Conservation (phyloP, 495 filamentous ascomycete species). For the Alectoria sarmentosa region DNA sequence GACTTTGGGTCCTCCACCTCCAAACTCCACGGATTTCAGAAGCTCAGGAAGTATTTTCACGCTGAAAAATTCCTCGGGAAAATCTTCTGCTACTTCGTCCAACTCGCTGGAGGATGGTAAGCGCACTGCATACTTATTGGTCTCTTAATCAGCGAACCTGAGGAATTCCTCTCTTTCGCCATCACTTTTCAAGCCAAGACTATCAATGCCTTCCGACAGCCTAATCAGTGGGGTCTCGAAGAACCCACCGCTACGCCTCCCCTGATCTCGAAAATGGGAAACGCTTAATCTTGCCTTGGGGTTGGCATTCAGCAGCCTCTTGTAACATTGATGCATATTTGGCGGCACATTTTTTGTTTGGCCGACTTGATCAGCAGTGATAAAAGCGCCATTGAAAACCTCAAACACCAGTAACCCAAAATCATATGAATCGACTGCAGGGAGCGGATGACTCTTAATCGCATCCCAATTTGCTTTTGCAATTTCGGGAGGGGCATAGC, state of each 20-base stretch:
- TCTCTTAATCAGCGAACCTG: slow-evolving; percentile 45
- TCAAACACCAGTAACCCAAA: slow-evolving; percentile 82
- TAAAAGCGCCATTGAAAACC: slow-evolving; percentile 78
- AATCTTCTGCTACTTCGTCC: slow-evolving; percentile 80
- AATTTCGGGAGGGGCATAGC: slow-evolving; percentile 82
- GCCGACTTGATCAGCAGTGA: slow-evolving; percentile 63
- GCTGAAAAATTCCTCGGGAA: slow-evolving; percentile 95
- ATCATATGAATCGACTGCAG: slow-evolving; percentile 78
- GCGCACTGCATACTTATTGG: slow-evolving; percentile 5
- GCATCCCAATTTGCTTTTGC: slow-evolving; percentile 80
- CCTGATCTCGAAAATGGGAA: slow-evolving; percentile 83
- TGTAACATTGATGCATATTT: slow-evolving; percentile 82
- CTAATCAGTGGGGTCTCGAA: slow-evolving; percentile 90
- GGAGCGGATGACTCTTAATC: slow-evolving; percentile 73
- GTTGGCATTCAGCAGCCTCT: slow-evolving; percentile 76
- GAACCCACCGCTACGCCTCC: slow-evolving; percentile 71
- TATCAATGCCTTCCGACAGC: slow-evolving; percentile 85
- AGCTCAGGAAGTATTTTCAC: slow-evolving; percentile 93
- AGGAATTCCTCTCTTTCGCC: slow-evolving; percentile 80
- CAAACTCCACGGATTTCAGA: slow-evolving; percentile 96
- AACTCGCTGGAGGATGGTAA: slow-evolving; percentile 54
- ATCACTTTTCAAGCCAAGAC: slow-evolving; percentile 78
- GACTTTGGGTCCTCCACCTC: slow-evolving; percentile 89
- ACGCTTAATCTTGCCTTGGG: slow-evolving; percentile 81
- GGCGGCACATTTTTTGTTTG: slow-evolving; percentile 83